Evolutionary conservation across 495 filamentous ascomycete species (phyloP), one percentile per base, ranked within the genome.

Genomic region (Hyaloscypha variabilis): DNA sequence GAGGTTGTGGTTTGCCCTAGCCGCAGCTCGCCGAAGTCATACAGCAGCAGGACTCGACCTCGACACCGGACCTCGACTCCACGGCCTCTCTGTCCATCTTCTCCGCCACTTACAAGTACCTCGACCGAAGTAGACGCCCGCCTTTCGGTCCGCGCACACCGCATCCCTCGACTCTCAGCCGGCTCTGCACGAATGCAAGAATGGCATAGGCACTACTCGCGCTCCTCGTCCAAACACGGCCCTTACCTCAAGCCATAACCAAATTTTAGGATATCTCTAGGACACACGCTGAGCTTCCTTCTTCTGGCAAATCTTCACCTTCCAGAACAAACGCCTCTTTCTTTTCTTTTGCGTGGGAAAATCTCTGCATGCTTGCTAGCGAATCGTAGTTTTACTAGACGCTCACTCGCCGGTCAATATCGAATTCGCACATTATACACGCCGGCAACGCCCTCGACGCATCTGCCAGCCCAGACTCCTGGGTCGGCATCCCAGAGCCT

Each of bases 241-340:
- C 52, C 49, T 62, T 53, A n/a, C 49, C 59, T 19, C 50, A 52
- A n/a, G 31, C 60, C 60, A 52, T 31, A 8, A 0, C 25, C 25
- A 52, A 52, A 25, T 28, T 52, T 34, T 39, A 21, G 23, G 31
- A 61, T 14, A 17, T 26, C 42, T 59, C 34, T 59, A 23, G 56
- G 31, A 46, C 29, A 31, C 3, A 19, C 34, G 57, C 57, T 46
- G 30, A 6, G 25, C 5, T 59, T 59, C 34, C 61, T 63, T 63
- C 14, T 63, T 39, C 61, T 54, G 51, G 5, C n/a, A 58, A 46
- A 50, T 49, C 54, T 14, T 29, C 53, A 24, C 29, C 63, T 65
- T 65, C 63, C 63, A 65, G 63, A 65, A 65, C 14, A 55, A n/a
- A 46, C 39, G 39, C 39, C 63, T 52, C 63, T 26, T 49, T 63